These are phyloP conservation scores for Colletotrichum trifolii DNA, from an alignment of 2,329 filamentous ascomycete species.

Conservation along the genomic window DNA sequence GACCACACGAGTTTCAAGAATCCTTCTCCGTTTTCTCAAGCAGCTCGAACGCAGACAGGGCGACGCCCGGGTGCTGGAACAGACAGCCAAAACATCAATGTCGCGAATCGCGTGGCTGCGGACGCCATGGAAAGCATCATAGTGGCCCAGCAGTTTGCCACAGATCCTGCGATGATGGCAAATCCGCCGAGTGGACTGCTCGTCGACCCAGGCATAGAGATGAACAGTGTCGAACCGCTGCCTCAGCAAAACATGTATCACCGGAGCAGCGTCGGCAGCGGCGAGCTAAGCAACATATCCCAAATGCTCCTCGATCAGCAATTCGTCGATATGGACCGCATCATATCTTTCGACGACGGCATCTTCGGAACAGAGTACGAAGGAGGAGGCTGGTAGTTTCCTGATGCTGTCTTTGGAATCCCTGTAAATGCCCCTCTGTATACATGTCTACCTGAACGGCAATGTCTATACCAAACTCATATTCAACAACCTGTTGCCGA, in stretches of 20 bases:
- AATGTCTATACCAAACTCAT: slow-evolving; percentile 42
- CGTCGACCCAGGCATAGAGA: neutral
- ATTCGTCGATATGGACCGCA: slow-evolving; percentile 39
- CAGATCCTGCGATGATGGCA: neutral
- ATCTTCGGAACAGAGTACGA: slow-evolving; percentile 38
- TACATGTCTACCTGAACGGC: neutral
- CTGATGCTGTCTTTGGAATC: neutral
- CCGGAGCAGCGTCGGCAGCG: slow-evolving; percentile 18
- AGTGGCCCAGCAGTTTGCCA: neutral
- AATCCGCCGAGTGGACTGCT: neutral
- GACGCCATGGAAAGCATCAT: neutral
- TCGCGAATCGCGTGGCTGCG: neutral
- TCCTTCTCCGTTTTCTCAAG: neutral
- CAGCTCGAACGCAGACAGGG: too few relatives aligned
- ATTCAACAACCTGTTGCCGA: slow-evolving; percentile 58
- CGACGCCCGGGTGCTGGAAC: too few relatives aligned
- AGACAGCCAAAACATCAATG: too few relatives aligned
- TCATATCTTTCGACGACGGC: slow-evolving; percentile 40
- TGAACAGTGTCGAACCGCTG: slow-evolving; percentile 4
- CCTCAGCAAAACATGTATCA: slow-evolving; percentile 3
- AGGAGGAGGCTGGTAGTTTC: slow-evolving; percentile 25
- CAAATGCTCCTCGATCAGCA: slow-evolving; percentile 37
- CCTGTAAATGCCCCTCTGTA: neutral
- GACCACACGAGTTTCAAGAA: slow-evolving; percentile 16
- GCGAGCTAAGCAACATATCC: slow-evolving; percentile 40